Conservation (phyloP, 2,329 filamentous ascomycete genomes). For the Fusarium annulatum region DNA sequence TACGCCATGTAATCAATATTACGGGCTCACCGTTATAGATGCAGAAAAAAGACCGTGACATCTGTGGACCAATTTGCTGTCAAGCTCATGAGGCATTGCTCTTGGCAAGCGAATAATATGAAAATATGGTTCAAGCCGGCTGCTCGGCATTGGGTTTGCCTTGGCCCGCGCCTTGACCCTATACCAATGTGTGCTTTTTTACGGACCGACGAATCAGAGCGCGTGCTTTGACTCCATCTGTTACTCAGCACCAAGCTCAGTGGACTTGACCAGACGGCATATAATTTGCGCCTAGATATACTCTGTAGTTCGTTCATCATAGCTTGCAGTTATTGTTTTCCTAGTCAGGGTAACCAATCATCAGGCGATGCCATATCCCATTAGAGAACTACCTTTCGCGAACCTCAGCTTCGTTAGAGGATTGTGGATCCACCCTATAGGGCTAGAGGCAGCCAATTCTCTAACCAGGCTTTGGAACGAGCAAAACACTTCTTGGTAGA, state of each 20-base stretch:
- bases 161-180: not conserved
- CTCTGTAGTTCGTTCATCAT: no score
- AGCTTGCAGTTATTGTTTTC: not conserved
- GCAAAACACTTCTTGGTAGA: accelerated
- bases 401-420: accelerated
- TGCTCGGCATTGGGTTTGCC: not conserved
- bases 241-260: not conserved
- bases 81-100: not conserved
- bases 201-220: not conserved
- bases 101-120: not conserved
- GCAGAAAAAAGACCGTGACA: not conserved
- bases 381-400: no score
- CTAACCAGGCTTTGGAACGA: accelerated
- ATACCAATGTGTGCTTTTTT: not conserved
- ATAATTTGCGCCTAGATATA: no score
- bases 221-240: not conserved
- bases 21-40: not conserved
- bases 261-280: not conserved
- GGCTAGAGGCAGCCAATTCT: not conserved
- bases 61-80: not conserved
- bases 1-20: not conserved
- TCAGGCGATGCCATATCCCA: no score
- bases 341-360: not conserved
- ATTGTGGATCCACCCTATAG: not conserved
- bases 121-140: not conserved